Conservation (phyloP, 495 filamentous ascomycete species). For the Lepidopterella palustris region DNA sequence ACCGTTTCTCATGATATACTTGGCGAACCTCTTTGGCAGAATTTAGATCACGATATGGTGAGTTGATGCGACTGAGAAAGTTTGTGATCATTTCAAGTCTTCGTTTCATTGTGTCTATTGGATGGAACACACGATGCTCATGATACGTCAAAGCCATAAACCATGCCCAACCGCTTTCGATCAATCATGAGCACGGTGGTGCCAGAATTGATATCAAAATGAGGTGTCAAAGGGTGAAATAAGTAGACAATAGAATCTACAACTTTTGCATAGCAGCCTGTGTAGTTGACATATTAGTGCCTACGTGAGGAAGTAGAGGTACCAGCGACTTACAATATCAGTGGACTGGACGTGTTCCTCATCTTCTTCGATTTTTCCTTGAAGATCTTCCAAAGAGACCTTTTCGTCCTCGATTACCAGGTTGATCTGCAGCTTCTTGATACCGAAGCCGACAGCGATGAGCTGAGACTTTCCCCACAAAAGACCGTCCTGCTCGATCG, state of each 20-base stretch:
- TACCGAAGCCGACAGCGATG: constrained; percentile 87
- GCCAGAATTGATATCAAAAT: constrained; percentile 6
- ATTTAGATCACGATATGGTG: too few species aligned
- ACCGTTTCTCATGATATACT: too few species aligned
- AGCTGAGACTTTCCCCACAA: constrained; percentile 93
- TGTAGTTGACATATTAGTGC: not conserved
- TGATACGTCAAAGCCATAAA: constrained; percentile 20
- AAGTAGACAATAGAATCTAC: constrained; percentile 43
- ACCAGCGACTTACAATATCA: constrained; percentile 61
- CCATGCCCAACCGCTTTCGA: constrained; percentile 13
- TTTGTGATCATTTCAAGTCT: too few species aligned
- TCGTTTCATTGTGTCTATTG: constrained; percentile 10
- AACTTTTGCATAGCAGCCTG: constrained; percentile 79
- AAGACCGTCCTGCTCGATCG: constrained; percentile 87
- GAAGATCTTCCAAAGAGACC: constrained; percentile 78
- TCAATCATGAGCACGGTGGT: constrained; percentile 9
- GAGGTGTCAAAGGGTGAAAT: constrained; percentile 9
- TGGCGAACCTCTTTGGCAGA: too few species aligned
- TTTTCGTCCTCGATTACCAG: constrained; percentile 97
- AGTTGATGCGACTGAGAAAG: too few species aligned
- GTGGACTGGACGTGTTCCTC: constrained; percentile 97
- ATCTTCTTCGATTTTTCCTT: constrained; percentile 76
- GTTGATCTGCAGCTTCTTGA: constrained; percentile 99
- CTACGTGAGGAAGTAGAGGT: constrained; percentile 1
- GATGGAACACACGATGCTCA: constrained; percentile 9